phyloP scores from a whole-genome alignment of 176 grass and related monocot species.

The Secale cereale region DNA sequence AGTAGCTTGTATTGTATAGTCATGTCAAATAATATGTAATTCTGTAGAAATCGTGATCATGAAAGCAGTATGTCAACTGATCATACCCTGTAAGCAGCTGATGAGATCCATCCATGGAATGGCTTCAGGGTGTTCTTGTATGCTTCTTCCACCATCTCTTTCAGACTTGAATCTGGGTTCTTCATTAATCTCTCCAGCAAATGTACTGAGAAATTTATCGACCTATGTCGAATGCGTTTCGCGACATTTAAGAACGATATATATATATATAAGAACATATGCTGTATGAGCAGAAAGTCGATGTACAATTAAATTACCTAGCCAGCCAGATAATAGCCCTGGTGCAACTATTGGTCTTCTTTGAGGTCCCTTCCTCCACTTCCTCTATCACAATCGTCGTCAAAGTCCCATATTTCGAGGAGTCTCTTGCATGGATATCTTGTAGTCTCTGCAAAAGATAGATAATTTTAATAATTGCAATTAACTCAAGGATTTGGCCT shows the following conservation, averaged over 20 bases:
- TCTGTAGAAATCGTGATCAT: background rate
- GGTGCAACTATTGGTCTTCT: conserved; percentile 68
- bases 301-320: conserved; percentile 39
- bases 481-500: background rate
- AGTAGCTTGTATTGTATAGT: background rate
- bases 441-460: conserved; percentile 59
- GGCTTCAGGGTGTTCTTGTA: conserved; percentile 58
- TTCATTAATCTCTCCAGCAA: conserved; percentile 58
- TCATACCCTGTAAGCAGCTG: conserved; percentile 77
- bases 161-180: conserved; percentile 31
- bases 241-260: background rate
- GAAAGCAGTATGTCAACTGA: background rate
- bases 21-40: background rate
- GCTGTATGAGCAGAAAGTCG: background rate
- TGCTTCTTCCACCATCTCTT: conserved; percentile 70
- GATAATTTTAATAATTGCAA: background rate
- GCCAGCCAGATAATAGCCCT: conserved; percentile 77
- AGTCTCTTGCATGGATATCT: conserved; percentile 43
- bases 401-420: conserved; percentile 47
- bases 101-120: conserved; percentile 91
- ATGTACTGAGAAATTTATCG: conserved; percentile 59
- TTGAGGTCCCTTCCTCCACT: conserved; percentile 44
- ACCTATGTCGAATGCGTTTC: conserved; percentile 24
- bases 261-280: background rate
- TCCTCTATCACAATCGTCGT: conserved; percentile 60